Evolutionary conservation across 352 stramenopile genomes (phyloP).

Genomic region (Elongisporangium anandrum): DNA sequence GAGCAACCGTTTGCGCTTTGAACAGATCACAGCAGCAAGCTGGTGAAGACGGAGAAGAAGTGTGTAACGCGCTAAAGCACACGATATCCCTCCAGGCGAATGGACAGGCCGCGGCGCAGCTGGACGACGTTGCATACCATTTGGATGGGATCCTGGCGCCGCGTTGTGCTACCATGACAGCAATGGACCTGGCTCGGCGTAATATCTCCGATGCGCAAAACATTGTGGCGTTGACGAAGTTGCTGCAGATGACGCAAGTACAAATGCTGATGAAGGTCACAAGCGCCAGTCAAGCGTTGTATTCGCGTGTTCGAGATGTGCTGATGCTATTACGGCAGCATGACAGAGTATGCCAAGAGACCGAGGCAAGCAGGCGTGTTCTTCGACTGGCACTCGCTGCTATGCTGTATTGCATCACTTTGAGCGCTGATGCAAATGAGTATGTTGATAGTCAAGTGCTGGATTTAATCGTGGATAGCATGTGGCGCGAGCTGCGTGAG

Average conservation of each 20-base stretch:
- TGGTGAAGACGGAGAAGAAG: slow-evolving; percentile 3
- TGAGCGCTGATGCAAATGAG: slow-evolving; percentile 21
- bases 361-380: slow-evolving; percentile 1
- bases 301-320: slow-evolving; percentile 25
- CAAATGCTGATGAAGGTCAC: slow-evolving; percentile 33
- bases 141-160: slow-evolving; percentile 41
- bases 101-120: slow-evolving; percentile 32
- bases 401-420: slow-evolving; percentile 36
- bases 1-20: background rate
- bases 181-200: background rate
- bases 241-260: slow-evolving; percentile 29
- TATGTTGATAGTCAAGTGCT: slow-evolving; percentile 30
- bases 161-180: background rate
- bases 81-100: slow-evolving; percentile 63
- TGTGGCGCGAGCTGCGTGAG: background rate
- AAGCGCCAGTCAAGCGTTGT: slow-evolving; percentile 11
- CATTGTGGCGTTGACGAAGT: slow-evolving; percentile 29
- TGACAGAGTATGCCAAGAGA: background rate
- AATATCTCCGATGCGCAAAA: slow-evolving; percentile 15
- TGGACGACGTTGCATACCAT: slow-evolving; percentile 61
- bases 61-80: slow-evolving; percentile 25
- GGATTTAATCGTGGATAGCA: slow-evolving; percentile 16
- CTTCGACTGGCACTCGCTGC: slow-evolving; percentile 25
- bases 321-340: slow-evolving; percentile 14
- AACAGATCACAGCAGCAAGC: slow-evolving; percentile 16